These are phyloP conservation scores for Sarocladium strictum DNA, from an alignment of 2,329 filamentous ascomycete genomes.

Conservation along the genomic window DNA sequence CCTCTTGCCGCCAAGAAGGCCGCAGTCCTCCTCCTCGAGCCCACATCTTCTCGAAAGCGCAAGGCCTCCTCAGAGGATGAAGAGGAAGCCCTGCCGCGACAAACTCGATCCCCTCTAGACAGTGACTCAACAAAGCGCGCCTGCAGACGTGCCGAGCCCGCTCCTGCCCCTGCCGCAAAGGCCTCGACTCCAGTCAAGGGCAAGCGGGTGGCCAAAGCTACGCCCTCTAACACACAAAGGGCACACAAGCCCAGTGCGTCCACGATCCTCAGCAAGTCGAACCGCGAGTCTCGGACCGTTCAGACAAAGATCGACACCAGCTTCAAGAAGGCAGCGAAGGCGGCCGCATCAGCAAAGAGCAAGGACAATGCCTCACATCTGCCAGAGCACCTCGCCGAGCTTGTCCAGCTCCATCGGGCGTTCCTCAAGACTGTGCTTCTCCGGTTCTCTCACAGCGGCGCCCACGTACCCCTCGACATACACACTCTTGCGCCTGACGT, in stretches of 20 bases:
- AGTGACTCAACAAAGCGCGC: slow-evolving; percentile 19
- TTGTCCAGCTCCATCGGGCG: slow-evolving; percentile 58
- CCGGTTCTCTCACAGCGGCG: slow-evolving; percentile 64
- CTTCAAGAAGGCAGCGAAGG: slow-evolving; percentile 20
- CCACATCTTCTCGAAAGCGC: slow-evolving; percentile 28
- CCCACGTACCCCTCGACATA: slow-evolving; percentile 57
- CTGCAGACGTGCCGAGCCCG: slow-evolving; percentile 20
- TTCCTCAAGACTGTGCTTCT: slow-evolving; percentile 64
- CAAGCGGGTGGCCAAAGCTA: slow-evolving; percentile 24
- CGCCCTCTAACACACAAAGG: slow-evolving; percentile 21
- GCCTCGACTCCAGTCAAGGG: slow-evolving; percentile 16
- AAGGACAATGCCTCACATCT: slow-evolving; percentile 25
- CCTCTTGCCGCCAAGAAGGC: slow-evolving; percentile 29
- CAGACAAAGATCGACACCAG: slow-evolving; percentile 35
- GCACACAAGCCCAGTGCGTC: slow-evolving; percentile 25
- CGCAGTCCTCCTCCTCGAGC: slow-evolving; percentile 20
- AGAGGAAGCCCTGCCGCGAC: slow-evolving; percentile 20
- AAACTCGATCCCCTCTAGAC: slow-evolving; percentile 17
- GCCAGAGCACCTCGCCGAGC: slow-evolving; percentile 48
- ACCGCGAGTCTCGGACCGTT: slow-evolving; percentile 19
- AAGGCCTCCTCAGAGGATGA: slow-evolving; percentile 26
- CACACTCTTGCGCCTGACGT: slow-evolving; percentile 55
- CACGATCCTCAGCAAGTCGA: slow-evolving; percentile 26
- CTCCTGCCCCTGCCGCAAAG: slow-evolving; percentile 6
- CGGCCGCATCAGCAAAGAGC: slow-evolving; percentile 13